Evolutionary conservation across 306 rosid genomes (phyloP).

Genomic region (Castanea crenata): DNA sequence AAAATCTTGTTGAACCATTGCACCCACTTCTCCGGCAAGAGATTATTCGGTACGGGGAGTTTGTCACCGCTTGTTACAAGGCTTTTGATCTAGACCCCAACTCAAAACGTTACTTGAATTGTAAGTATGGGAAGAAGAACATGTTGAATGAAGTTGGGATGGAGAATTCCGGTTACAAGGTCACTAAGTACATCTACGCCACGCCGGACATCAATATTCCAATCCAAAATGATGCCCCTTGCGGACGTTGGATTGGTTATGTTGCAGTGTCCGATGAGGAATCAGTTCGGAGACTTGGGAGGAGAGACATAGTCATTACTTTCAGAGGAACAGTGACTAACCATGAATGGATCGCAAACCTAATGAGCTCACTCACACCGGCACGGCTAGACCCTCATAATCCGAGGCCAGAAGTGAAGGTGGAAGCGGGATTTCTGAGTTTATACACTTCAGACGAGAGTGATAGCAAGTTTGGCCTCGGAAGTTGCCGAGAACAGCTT

Average conservation of each 20-base stretch:
- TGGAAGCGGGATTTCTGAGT: constrained; percentile 76
- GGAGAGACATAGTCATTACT: constrained; percentile 65
- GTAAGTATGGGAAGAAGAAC: constrained; percentile 68
- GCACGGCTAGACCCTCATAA: constrained; percentile 70
- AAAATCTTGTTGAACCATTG: constrained; percentile 66
- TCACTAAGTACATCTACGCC: constrained; percentile 87
- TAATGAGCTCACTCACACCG: constrained; percentile 78
- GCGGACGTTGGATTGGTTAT: constrained; percentile 86
- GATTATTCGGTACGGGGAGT: constrained; percentile 74
- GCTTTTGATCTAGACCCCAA: constrained; percentile 77
- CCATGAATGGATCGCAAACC: constrained; percentile 76
- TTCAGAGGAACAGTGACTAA: constrained; percentile 81
- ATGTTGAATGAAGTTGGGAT: constrained; percentile 67
- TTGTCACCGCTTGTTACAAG: constrained; percentile 70
- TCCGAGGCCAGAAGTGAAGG: constrained; percentile 59
- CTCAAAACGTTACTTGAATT: constrained; percentile 74
- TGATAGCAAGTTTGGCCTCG: constrained; percentile 47
- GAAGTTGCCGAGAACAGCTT: constrained; percentile 87
- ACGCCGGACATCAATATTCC: constrained; percentile 64
- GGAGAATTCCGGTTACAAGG: constrained; percentile 59
- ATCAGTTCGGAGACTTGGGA: constrained; percentile 44
- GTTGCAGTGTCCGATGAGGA: constrained; percentile 63
- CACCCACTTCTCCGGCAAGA: constrained; percentile 80
- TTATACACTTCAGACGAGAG: constrained; percentile 77
- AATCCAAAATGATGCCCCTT: constrained; percentile 38